Conservation (phyloP, 306 rosid genomes). For the Castanopsis chinensis region DNA sequence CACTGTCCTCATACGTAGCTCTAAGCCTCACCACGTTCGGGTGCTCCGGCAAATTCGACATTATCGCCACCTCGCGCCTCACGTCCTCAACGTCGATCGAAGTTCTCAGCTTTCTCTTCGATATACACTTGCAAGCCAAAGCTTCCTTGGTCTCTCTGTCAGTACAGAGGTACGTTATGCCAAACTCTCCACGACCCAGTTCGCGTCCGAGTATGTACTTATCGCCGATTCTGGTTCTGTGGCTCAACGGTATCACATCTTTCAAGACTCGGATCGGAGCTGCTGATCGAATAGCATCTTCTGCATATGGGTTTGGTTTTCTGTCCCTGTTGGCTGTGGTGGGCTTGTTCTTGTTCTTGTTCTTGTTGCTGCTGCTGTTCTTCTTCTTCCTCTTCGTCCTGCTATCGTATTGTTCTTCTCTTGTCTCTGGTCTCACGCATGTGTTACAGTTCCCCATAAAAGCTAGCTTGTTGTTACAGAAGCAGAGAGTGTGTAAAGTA, state of each 20-base stretch:
- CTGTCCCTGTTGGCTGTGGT: slow-evolving; percentile 22
- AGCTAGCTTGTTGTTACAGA: neutral
- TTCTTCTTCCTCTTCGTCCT: slow-evolving; percentile 19
- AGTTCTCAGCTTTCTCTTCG: slow-evolving; percentile 84
- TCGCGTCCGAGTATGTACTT: slow-evolving; percentile 88
- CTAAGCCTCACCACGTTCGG: slow-evolving; percentile 68
- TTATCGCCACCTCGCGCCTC: slow-evolving; percentile 81
- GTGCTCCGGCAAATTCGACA: slow-evolving; percentile 78
- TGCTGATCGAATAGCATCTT: slow-evolving; percentile 40
- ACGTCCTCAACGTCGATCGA: slow-evolving; percentile 82
- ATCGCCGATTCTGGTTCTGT: slow-evolving; percentile 71
- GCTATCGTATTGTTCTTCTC: slow-evolving; percentile 26
- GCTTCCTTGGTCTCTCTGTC: slow-evolving; percentile 82
- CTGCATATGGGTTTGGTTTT: slow-evolving; percentile 52
- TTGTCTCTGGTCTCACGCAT: slow-evolving; percentile 50
- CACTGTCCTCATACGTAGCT: slow-evolving; percentile 73
- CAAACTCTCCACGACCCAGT: slow-evolving; percentile 97
- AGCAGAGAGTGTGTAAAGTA: neutral
- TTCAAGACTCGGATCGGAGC: slow-evolving; percentile 87
- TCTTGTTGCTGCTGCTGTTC: neutral
- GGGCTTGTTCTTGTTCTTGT: too few species aligned
- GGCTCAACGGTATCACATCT: slow-evolving; percentile 67
- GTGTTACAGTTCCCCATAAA: slow-evolving; percentile 85
- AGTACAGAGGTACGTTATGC: slow-evolving; percentile 88
- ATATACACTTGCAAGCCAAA: slow-evolving; percentile 92